These are phyloP conservation scores for Casuarina equisetifolia DNA, from an alignment of 306 rosid genomes.

Conservation along the genomic window DNA sequence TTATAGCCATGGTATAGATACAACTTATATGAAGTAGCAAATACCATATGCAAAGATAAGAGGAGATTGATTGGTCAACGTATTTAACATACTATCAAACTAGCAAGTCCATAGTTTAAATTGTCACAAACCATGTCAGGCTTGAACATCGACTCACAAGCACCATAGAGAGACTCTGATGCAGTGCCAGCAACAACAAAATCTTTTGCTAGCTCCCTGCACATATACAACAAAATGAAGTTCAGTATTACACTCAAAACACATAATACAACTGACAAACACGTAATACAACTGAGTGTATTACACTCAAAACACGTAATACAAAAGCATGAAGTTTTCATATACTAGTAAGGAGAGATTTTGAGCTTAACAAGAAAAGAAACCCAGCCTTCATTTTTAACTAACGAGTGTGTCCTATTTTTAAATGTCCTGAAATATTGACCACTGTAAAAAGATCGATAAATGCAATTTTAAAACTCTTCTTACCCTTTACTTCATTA, in stretches of 20 bases:
- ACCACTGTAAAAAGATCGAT: no score
- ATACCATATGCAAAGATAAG: not conserved
- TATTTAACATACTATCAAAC: not conserved
- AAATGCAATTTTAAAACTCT: no score
- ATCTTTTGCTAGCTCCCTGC: conserved; percentile 97
- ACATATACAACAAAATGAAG: conserved; percentile 19
- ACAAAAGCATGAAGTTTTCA: not conserved
- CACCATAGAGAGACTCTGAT: conserved; percentile 97
- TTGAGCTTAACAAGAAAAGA: not conserved
- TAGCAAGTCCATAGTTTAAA: conserved; percentile 22
- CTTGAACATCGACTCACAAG: conserved; percentile 95
- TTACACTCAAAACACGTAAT: no score
- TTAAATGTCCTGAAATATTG: no score
- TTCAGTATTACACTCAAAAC: not conserved
- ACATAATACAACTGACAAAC: no score
- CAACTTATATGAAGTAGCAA: not conserved
- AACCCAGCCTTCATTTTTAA: not conserved
- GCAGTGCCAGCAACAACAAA: conserved; percentile 98
- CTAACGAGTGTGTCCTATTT: not conserved
- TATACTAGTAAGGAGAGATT: not conserved
- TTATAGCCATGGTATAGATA: not conserved
- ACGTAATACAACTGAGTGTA: no score
- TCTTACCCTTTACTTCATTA: no score
- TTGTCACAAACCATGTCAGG: conserved; percentile 79
- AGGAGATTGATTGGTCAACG: not conserved